Conservation (phyloP, 768 basidiomycete genomes). For the Psilocybe azurescens region DNA sequence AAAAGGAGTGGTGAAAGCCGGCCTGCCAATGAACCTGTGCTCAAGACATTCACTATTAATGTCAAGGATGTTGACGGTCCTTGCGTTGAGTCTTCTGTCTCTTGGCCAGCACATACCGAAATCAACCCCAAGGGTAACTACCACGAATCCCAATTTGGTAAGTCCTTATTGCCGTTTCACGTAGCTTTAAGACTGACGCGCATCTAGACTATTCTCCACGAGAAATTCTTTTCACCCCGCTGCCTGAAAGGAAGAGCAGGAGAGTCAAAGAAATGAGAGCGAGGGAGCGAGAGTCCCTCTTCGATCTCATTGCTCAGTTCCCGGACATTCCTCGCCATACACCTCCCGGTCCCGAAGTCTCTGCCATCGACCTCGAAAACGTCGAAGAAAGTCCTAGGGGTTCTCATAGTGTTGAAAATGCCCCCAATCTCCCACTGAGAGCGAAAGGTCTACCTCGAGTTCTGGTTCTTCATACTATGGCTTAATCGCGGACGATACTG, state of each 20-base stretch:
- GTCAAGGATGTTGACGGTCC: not conserved
- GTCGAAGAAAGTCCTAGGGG: not conserved
- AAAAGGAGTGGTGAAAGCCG: too few relatives aligned
- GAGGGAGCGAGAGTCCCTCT: constrained; percentile 14
- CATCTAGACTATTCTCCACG: not conserved
- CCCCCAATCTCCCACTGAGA: not conserved
- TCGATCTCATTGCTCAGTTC: constrained; percentile 26
- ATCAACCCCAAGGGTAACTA: not conserved
- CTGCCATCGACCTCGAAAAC: not conserved
- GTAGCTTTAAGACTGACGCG: not conserved
- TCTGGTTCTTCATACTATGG: constrained; percentile 8
- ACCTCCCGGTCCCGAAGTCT: constrained; percentile 7
- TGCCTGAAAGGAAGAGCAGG: not conserved
- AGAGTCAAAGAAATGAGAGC: not conserved
- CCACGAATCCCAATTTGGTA: constrained; percentile 8
- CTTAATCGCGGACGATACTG: constrained; percentile 13
- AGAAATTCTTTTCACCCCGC: not conserved
- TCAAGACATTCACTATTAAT: not conserved
- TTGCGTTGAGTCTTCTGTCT: not conserved
- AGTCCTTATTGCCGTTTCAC: not conserved
- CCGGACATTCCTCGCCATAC: constrained; percentile 21
- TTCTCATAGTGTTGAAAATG: not conserved
- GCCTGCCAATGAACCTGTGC: too few relatives aligned
- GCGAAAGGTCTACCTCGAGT: constrained; percentile 11
- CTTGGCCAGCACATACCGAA: not conserved